Conservation (phyloP, 1,284 basidiomycete genomes). For the Rhizopogon parksii region DNA sequence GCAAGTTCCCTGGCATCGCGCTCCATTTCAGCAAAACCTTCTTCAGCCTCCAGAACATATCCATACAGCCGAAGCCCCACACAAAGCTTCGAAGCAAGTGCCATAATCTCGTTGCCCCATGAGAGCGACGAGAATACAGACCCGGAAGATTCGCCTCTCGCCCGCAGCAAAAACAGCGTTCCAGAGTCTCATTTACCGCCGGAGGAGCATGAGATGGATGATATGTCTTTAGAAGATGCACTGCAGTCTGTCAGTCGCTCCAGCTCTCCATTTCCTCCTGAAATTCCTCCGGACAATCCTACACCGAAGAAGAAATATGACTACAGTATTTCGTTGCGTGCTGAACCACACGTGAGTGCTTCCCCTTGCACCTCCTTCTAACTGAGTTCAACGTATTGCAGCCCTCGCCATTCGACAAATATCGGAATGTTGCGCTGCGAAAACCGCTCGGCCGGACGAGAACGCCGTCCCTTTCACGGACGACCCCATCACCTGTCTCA, state of each 20-base stretch:
- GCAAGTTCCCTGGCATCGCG: slow-evolving; percentile 59
- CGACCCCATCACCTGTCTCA: slow-evolving; percentile 51
- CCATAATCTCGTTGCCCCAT: slow-evolving; percentile 47
- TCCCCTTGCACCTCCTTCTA: background rate
- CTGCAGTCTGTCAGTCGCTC: slow-evolving; percentile 52
- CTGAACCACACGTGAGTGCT: slow-evolving; percentile 53
- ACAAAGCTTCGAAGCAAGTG: slow-evolving; percentile 55
- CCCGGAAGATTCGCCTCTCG: slow-evolving; percentile 31
- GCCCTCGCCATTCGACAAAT: slow-evolving; percentile 61
- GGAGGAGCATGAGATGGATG: slow-evolving; percentile 36
- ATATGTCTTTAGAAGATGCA: slow-evolving; percentile 52
- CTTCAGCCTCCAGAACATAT: slow-evolving; percentile 29
- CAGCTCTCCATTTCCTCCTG: slow-evolving; percentile 40
- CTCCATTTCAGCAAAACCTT: slow-evolving; percentile 35
- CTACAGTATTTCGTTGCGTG: slow-evolving; percentile 54
- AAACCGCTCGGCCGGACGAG: slow-evolving; percentile 48
- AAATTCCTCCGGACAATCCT: slow-evolving; percentile 32
- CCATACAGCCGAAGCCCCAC: slow-evolving; percentile 21
- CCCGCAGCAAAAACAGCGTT: slow-evolving; percentile 40
- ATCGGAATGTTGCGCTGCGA: slow-evolving; percentile 57
- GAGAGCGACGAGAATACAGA: slow-evolving; percentile 35
- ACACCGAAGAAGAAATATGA: slow-evolving; percentile 52
- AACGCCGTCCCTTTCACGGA: slow-evolving; percentile 67
- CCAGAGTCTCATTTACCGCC: slow-evolving; percentile 47
- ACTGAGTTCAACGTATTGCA: slow-evolving; percentile 20